These are phyloP conservation scores for Enteropsectra breve DNA, from an alignment of 371 early-diverging fungal species.

Conservation along the genomic window DNA sequence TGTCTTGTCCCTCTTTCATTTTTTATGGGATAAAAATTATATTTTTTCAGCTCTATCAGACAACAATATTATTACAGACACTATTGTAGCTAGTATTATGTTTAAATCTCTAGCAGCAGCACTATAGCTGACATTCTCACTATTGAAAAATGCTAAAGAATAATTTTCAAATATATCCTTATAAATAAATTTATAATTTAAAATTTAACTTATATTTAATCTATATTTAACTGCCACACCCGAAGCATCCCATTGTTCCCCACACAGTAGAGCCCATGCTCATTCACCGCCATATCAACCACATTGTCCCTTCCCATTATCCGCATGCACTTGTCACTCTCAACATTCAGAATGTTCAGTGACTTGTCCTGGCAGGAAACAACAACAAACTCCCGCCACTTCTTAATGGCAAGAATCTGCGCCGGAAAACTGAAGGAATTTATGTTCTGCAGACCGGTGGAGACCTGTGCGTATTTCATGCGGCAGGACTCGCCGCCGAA, in stretches of 20 bases:
- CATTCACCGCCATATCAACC: not conserved
- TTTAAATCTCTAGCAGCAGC: too few species aligned
- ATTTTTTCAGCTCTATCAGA: too few species aligned
- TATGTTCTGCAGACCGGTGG: not conserved
- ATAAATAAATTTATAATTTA: too few species aligned
- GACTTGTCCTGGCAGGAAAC: not conserved
- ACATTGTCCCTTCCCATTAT: constrained; percentile 8
- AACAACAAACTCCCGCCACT: not conserved
- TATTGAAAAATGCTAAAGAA: too few species aligned
- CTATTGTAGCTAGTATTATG: too few species aligned
- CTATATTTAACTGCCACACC: not conserved
- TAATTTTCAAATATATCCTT: too few species aligned
- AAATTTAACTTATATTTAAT: not conserved
- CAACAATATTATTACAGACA: too few species aligned
- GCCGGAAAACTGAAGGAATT: not conserved
- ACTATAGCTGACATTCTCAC: too few species aligned
- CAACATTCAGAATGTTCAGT: not conserved
- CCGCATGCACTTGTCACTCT: not conserved
- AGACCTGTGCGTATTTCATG: not conserved
- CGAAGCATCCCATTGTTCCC: constrained; percentile 3
- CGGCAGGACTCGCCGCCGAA: not conserved
- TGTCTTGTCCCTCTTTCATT: too few species aligned
- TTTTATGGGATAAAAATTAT: too few species aligned
- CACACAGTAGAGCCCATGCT: constrained; percentile 1
- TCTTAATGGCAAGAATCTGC: not conserved